Base-by-base conservation (phyloP, 805 yeast genomes). In the Lipomyces yamanashiensis region DNA sequence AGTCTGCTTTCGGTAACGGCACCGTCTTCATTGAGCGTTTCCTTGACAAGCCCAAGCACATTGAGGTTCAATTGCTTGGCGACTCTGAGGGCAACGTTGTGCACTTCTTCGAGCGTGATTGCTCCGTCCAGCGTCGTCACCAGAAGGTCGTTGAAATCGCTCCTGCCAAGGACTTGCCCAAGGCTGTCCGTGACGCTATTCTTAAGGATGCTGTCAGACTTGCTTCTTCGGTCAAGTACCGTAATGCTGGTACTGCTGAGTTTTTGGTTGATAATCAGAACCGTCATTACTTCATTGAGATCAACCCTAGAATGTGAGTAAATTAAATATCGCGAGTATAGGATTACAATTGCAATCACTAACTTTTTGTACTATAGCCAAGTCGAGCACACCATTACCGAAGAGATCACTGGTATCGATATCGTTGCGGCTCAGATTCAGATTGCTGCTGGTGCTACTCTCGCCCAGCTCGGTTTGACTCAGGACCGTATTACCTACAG, bases 91-190 rank as follows among this genome's bases (percentile, higher is more conserved):
- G 99, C 63, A 95, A 93, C 76, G 97, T 92, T 33, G 89, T 93
- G 73, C 99, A 93, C 76, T 80, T 93, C 72, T 95, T 92, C 71
- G 99, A 93, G 83, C 88, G 99, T 80, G 99, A 93, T 80, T 93
- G 99, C 80, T 92, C 98, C n/a, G 99, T 93, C 59, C 99, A 93
- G 82, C 90, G 99, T 83, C 90, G 99, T 81, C 99, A 93, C 78
- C 99, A 93, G 81, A 93, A 93, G 79, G 99, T 93, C 58, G 98
- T 93, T 44, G 99, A 93, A 79, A 92, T 93, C 72, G 99, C 99
- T 4, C 98, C 99, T 12, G 98, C 98, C 44, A 88, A 90, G 79
- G 91, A 92, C 67, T 80, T 95, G 71, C 96, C 98, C 28, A 77
- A 80, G 54, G 82, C 81, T 34, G 95, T 92, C 43, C 86, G 99